Conservation (phyloP, 169 alveolate genomes). For the Perkinsus chesapeaki region DNA sequence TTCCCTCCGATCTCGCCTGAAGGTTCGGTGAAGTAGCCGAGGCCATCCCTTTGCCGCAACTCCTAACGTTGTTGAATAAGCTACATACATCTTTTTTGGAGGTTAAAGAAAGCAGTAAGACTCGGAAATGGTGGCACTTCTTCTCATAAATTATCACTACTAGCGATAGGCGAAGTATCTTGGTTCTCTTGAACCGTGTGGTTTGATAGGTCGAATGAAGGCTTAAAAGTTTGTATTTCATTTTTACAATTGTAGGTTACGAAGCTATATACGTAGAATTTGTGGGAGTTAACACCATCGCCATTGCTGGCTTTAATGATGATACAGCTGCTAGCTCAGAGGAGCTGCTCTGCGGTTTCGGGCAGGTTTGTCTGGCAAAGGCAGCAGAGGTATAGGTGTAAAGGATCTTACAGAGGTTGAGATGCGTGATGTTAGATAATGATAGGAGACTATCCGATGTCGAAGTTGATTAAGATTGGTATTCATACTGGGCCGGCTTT, state of each 20-base stretch:
- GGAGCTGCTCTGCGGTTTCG: neutral
- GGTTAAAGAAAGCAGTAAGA: neutral
- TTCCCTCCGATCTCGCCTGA: neutral
- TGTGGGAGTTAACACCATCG: neutral
- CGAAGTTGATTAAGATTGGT: neutral
- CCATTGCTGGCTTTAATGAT: neutral
- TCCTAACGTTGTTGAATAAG: neutral
- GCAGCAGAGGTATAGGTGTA: neutral
- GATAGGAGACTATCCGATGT: neutral
- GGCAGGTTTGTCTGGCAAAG: neutral
- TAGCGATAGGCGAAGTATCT: no score
- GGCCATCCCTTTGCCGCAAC: neutral
- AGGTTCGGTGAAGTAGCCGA: neutral
- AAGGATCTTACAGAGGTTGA: neutral
- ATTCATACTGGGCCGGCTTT: neutral
- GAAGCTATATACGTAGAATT: neutral
- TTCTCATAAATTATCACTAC: neutral
- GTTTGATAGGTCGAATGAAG: no score
- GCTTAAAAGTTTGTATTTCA: no score
- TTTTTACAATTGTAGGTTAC: no score
- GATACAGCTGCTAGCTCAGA: neutral
- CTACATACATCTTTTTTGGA: neutral
- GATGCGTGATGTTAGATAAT: neutral
- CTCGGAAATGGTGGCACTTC: neutral
- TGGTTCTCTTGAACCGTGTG: no score